phyloP scores from a whole-genome alignment of 164 flowering plant species.

The Paratinospora sagittata region DNA sequence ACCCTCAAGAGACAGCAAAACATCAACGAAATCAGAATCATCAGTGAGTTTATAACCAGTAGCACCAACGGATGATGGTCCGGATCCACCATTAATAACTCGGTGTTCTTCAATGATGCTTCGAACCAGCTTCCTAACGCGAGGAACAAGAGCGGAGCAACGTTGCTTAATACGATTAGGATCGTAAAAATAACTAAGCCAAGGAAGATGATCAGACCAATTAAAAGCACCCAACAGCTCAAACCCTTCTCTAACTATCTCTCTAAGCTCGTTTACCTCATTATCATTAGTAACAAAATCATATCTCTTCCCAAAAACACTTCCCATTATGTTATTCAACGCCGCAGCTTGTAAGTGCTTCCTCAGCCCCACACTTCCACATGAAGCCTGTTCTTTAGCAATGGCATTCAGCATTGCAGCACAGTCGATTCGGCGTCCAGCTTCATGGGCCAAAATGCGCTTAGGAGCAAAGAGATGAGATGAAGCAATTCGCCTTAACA shows the following conservation, averaged over 20 bases:
- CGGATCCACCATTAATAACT: background rate
- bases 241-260: conserved; percentile 65
- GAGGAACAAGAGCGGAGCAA: conserved; percentile 45
- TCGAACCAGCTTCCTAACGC: conserved; percentile 41
- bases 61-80: too few relatives aligned
- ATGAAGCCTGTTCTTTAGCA: conserved; percentile 18
- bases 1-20: conserved; percentile 47
- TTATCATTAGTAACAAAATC: conserved; percentile 12
- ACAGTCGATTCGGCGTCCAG: conserved; percentile 36
- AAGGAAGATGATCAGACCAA: conserved; percentile 66
- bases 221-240: conserved; percentile 76
- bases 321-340: conserved; percentile 55
- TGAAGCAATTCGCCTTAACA: conserved; percentile 52
- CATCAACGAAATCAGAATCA: conserved; percentile 46
- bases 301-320: conserved; percentile 57
- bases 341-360: conserved; percentile 52
- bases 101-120: conserved; percentile 44
- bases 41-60: conserved; percentile 4
- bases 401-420: conserved; percentile 35
- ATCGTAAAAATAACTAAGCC: conserved; percentile 50
- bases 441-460: conserved; percentile 46
- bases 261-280: conserved; percentile 33
- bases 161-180: conserved; percentile 35
- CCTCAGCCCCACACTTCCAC: conserved; percentile 36
- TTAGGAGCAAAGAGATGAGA: conserved; percentile 54